A percentile compares a stretch with the other conserved stretches of the same genome.
phyloP scores from a whole-genome alignment of 345 rosid genomes.

The Raphanus raphanistrum region DNA sequence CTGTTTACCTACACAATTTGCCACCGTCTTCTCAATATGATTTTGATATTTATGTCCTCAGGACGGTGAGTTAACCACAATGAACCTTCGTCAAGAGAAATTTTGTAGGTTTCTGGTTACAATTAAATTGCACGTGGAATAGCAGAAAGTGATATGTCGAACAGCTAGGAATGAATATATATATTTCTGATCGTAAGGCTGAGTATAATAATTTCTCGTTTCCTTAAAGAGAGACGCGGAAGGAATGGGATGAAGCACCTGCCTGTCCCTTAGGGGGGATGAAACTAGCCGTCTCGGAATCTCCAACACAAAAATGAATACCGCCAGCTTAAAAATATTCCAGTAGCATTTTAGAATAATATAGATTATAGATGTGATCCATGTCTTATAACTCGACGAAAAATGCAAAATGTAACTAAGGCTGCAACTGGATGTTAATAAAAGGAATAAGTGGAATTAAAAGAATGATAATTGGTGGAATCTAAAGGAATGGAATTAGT shows the following conservation, averaged over 20 bases:
- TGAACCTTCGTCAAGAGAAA: background rate
- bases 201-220: slow-evolving; percentile 9
- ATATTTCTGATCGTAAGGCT: background rate
- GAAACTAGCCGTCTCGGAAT: slow-evolving; percentile 8
- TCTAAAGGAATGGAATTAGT: no score
- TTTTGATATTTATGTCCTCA: background rate
- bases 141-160: slow-evolving; percentile 14
- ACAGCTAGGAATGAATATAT: slow-evolving; percentile 1
- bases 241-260: slow-evolving; percentile 29
- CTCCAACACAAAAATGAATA: background rate
- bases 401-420: background rate
- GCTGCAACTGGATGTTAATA: no score
- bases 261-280: slow-evolving; percentile 18
- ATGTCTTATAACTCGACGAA: background rate
- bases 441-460: no score
- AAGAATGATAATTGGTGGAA: no score
- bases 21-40: background rate
- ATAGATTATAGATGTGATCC: background rate
- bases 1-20: no score
- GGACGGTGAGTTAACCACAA: background rate
- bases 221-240: slow-evolving; percentile 31
- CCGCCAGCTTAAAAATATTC: background rate
- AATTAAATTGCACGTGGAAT: slow-evolving; percentile 9
- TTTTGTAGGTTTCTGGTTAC: slow-evolving; percentile 1
- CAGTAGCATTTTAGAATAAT: background rate